phyloP scores from a whole-genome alignment of 176 grass and related monocot species.

The Echinochloa phyllopogon region DNA sequence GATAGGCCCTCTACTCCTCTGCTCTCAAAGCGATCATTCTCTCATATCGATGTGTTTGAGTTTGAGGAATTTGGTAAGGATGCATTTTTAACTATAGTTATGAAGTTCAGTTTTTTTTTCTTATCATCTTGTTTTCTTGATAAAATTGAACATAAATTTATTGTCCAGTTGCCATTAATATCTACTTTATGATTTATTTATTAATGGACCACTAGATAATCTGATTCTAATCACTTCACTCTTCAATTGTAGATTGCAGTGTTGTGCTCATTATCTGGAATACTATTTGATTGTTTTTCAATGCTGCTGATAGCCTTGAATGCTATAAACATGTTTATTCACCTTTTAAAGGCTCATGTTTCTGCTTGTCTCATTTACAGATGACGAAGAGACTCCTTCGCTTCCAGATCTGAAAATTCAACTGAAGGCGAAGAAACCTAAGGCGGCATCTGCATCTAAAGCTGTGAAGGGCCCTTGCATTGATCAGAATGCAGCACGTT shows the following conservation, averaged over 20 bases:
- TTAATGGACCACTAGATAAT: not conserved
- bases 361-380: conserved; percentile 45
- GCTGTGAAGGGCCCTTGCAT: conserved; percentile 29
- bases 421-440: conserved; percentile 41
- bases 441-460: conserved; percentile 48
- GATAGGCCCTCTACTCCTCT: conserved; percentile 51
- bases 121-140: not conserved
- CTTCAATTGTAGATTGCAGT: conserved; percentile 3
- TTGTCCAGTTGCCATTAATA: not conserved
- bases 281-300: not conserved
- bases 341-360: conserved; percentile 14
- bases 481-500: conserved; percentile 57
- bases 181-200: not conserved
- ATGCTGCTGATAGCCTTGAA: not conserved
- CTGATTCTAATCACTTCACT: not conserved
- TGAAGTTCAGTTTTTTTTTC: conserved; percentile 3
- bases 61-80: conserved; percentile 49
- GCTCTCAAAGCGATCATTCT: not conserved
- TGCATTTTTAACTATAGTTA: conserved; percentile 16
- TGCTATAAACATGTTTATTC: not conserved
- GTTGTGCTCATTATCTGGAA: not conserved
- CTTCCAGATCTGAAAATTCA: conserved; percentile 33
- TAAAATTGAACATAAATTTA: not conserved
- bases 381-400: conserved; percentile 57
- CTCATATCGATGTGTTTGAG: conserved; percentile 20